Base-by-base conservation (phyloP, 73 alveolate species). In the Blepharisma stoltei region DNA sequence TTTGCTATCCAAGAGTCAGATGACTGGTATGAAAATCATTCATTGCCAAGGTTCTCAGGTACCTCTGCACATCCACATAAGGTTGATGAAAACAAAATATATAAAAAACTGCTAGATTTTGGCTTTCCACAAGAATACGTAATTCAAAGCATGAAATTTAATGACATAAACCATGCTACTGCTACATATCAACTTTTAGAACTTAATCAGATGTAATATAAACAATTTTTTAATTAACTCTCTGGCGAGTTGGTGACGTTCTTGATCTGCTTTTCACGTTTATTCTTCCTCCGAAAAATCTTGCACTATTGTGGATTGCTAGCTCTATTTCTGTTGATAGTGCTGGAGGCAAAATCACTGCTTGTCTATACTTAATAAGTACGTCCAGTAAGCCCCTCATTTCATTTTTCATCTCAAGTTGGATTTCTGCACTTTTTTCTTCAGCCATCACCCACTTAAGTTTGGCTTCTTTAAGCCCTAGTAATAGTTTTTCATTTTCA, bases 51-150 rank as follows among this genome's bases (percentile, higher is more conserved):
- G 41, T 32, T 32, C 3, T 1, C 3, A 32, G 41, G 41, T 32
- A 32, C 41, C 41, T 32, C 41, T 32, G 3, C 41, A 32, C 41
- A 32, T 0, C 41, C 41, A 32, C 41, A 32, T 32, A 32, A 32
- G 41, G 3, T 32, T 32, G 41, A 32, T 32, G 41, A 32, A 32
- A 32, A 32, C 41, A 32, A 32, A 32, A 32, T 32, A 32, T 32
- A 32, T 8, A 43, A 54, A 21, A 77, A 49, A 6, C 55, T 82
- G 6, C 86, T 76, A 48, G 55, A 66, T 41, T 82, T 77, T 65
- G 90, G 90, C 6, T 82, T 76, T 46, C 85, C 90, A 6, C 45
- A 81, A 49, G 45, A 23, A 8, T 20, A 37, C 45, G 83, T 60
- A 14, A 20, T 60, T 4, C 14, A 60, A 14, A 14, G 46, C 23